Evolutionary conservation across 176 grass and related monocot species (phyloP), one percentile per base, ranked within the genome.

Genomic region (Secale cereale): DNA sequence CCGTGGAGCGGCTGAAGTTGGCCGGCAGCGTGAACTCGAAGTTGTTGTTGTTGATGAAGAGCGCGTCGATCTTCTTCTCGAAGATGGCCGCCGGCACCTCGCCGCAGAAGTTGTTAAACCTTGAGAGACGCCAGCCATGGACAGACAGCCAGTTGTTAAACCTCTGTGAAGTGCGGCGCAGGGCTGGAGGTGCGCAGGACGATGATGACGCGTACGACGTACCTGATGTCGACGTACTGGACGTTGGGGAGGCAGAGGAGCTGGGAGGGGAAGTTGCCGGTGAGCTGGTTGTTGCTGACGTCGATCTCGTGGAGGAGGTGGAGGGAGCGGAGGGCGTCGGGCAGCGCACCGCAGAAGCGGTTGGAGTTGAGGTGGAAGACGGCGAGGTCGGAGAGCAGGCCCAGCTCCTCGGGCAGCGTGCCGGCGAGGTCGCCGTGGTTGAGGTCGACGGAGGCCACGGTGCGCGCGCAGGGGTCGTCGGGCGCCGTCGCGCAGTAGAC

Each of bases 321-420:
- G 20, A 96, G 81, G 59, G 85, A 87, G 52, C 91, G 67, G 70
- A 96, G 79, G 36, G 89, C 82, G 6, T 84, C 50, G 2, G 94
- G 94, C 59, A 96, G 84, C 56, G 70, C 7, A 30, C 94, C 91
- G 59, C 22, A 77, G 78, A 96, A 93, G 40, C 43, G 83, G 84
- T 96, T 96, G 67, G 91, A 91, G 94, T 96, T 96, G 91, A 96
- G 86, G 85, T 96, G 94, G 85, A 96, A 88, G 81, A 96, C 84
- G 37, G 94, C 62, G 81, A 96, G 94, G 84, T 96, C 89, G 31
- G 84, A 59, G 57, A 96, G 91, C 68, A 93, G 91, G 19, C 89
- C 87, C 37, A 96, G 81, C 85, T 96, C 91, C 78, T 85, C 83
- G 0, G 94, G 94, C 25, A 96, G 81, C 3, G 72, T 91, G 3